Percentiles rank a stretch among this genome's conserved stretches.
These are phyloP conservation scores for Rhizopogon parksii DNA, from an alignment of 1,284 basidiomycete species.

Conservation along the genomic window DNA sequence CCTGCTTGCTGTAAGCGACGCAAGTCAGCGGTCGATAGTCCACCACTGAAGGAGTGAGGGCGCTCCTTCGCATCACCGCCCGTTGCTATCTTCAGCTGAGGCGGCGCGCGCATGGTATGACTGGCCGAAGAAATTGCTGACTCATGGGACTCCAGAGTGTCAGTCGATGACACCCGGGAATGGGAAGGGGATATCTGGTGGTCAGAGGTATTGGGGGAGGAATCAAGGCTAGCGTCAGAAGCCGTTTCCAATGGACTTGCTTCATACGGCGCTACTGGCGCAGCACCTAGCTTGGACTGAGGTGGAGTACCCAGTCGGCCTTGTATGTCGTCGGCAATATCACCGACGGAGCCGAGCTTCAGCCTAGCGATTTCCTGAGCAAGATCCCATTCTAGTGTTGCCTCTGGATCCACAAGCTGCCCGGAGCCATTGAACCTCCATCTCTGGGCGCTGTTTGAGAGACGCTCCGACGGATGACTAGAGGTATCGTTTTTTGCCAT, in stretches of 20 bases:
- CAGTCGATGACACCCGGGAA: slow-evolving; percentile 71
- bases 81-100: slow-evolving; percentile 45
- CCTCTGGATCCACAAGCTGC: slow-evolving; percentile 52
- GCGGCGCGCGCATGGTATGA: slow-evolving; percentile 48
- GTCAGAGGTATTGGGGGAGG: slow-evolving; percentile 62
- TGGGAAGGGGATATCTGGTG: slow-evolving; percentile 58
- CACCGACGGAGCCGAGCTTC: slow-evolving; percentile 50
- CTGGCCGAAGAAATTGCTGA: slow-evolving; percentile 44
- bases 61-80: slow-evolving; percentile 59
- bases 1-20: slow-evolving; percentile 65
- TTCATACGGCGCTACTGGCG: slow-evolving; percentile 50
- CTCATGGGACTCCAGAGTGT: slow-evolving; percentile 56
- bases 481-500: slow-evolving; percentile 12
- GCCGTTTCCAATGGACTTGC: slow-evolving; percentile 65
- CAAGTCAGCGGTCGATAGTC: slow-evolving; percentile 62
- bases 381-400: slow-evolving; percentile 58
- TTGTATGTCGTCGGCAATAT: slow-evolving; percentile 44
- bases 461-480: slow-evolving; percentile 22
- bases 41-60: slow-evolving; percentile 73
- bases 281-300: slow-evolving; percentile 46
- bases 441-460: slow-evolving; percentile 33
- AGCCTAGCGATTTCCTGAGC: slow-evolving; percentile 66
- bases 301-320: slow-evolving; percentile 56
- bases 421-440: slow-evolving; percentile 61
- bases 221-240: slow-evolving; percentile 62